Evolutionary conservation across 495 filamentous ascomycete genomes (phyloP), one percentile per base, ranked within the genome.

Genomic region (Talaromyces proteolyticus): DNA sequence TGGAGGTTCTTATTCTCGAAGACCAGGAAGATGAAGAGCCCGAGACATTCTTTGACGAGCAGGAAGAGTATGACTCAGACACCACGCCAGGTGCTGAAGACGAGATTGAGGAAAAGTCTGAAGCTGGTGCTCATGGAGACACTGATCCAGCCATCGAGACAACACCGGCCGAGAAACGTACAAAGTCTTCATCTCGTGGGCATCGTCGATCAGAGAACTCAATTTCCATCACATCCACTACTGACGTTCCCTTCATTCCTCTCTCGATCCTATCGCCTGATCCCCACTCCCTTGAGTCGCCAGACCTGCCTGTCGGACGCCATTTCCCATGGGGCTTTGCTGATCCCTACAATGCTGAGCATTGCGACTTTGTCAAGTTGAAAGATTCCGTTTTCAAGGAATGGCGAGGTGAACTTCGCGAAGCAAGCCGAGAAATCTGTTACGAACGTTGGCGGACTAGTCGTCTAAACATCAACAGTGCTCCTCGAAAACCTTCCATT

Each of bases 301-400:
- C 58, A 3, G 66, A 74, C 36, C 62, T 67, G 29, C 73, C 72
- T 10, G 66, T 91, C 46, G 93, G 91, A 16, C 82, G 93, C 45
- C 84, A 81, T 42, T 98, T 97, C 59, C 88, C 94, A 4, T 98
- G 93, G 93, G 93, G 93, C 17, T 92, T 95, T 60, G 93, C 93
- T 10, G 89, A 96, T 58, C 93, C 93, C 0, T 88, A 91, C 70
- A 80, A 96, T 58, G 73, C 84, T 25, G 82, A 86, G 56, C 93
- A 98, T 70, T 98, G 94, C 68, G 92, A 98, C 65, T 95, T 96
- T 67, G 73, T 86, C n/a, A 82, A 83, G 49, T 73, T 98, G 52
- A 92, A 91, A 71, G 90, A 97, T 18, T 82, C 84, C 5, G 88
- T 97, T 18, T 98, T 98, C 64, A 84, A 68, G 59, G 94, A 97